Evolutionary conservation across 768 basidiomycete genomes (phyloP).

Genomic region (Amanita jacksonii): DNA sequence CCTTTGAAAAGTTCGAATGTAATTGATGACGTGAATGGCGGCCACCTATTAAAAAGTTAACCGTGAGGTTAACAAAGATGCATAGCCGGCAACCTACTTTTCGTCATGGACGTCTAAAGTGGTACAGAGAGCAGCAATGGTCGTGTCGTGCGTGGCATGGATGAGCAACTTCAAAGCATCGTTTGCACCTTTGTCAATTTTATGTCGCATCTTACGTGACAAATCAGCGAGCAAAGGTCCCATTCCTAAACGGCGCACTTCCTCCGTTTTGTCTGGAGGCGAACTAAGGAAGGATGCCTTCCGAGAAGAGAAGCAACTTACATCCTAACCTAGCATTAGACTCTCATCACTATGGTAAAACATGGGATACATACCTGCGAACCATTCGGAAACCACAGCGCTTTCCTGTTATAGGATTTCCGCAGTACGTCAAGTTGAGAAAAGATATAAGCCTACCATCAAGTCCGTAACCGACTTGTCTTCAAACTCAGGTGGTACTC

Average conservation of each 20-base stretch:
- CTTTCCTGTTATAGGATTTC: conserved; percentile 32
- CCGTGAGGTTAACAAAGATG: too few relatives aligned
- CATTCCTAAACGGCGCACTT: conserved; percentile 70
- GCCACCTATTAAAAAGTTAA: too few relatives aligned
- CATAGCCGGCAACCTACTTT: conserved; percentile 28
- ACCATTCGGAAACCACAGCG: conserved; percentile 76
- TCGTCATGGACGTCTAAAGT: conserved; percentile 71
- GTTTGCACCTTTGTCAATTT: conserved; percentile 32
- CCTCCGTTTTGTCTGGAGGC: conserved; percentile 54
- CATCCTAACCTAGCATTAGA: too few relatives aligned
- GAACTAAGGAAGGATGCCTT: neutral
- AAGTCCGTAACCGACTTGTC: conserved; percentile 48
- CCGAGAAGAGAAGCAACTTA: too few relatives aligned
- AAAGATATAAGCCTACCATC: conserved; percentile 33
- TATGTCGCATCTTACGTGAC: conserved; percentile 50
- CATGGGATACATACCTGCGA: conserved; percentile 33
- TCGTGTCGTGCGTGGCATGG: conserved; percentile 66
- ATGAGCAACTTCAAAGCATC: conserved; percentile 58
- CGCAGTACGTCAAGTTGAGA: neutral
- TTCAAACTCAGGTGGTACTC: conserved; percentile 63
- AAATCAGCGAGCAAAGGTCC: conserved; percentile 64
- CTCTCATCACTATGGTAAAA: too few relatives aligned
- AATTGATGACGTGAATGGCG: conserved; percentile 63
- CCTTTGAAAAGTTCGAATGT: conserved; percentile 67
- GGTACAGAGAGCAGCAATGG: conserved; percentile 49